phyloP scores from a whole-genome alignment of 192 early-diverging fungal genomes.

The Podila epicladia region DNA sequence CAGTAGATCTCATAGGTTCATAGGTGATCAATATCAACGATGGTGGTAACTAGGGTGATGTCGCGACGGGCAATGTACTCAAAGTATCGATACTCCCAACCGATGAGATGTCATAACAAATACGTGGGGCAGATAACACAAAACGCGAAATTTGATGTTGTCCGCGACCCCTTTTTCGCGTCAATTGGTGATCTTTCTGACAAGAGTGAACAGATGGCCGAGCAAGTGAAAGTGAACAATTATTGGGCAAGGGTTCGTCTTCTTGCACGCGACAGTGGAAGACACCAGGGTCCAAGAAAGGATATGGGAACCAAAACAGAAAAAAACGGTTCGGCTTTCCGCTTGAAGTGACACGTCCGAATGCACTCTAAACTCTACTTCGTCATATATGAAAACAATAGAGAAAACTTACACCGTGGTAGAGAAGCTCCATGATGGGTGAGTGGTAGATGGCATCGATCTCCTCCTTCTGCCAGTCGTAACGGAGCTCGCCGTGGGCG shows the following conservation, averaged over 20 bases:
- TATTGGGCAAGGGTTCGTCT: too few relatives aligned
- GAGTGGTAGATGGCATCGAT: slow-evolving; percentile 80
- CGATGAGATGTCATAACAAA: too few relatives aligned
- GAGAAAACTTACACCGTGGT: slow-evolving; percentile 69
- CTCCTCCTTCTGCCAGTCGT: slow-evolving; percentile 79
- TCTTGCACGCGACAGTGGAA: background rate
- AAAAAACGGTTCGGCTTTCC: slow-evolving; percentile 40
- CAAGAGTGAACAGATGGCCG: too few relatives aligned
- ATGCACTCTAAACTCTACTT: slow-evolving; percentile 1
- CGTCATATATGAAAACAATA: slow-evolving; percentile 6
- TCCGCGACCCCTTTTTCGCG: too few relatives aligned
- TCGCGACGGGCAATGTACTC: too few relatives aligned
- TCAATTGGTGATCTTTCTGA: too few relatives aligned
- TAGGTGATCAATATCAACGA: too few relatives aligned
- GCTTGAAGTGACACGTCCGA: slow-evolving; percentile 48
- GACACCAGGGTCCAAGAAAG: background rate
- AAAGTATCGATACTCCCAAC: too few relatives aligned
- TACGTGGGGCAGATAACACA: too few relatives aligned
- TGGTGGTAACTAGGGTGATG: too few relatives aligned
- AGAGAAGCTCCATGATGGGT: slow-evolving; percentile 81
- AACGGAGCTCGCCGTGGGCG: slow-evolving; percentile 60
- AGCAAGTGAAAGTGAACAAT: too few relatives aligned
- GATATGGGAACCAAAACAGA: slow-evolving; percentile 3
- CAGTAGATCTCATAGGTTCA: too few relatives aligned
- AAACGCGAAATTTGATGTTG: background rate